Evolutionary conservation across 2,329 filamentous ascomycete genomes (phyloP), one percentile per base, ranked within the genome.

Genomic region (Waltergamsia citrina): DNA sequence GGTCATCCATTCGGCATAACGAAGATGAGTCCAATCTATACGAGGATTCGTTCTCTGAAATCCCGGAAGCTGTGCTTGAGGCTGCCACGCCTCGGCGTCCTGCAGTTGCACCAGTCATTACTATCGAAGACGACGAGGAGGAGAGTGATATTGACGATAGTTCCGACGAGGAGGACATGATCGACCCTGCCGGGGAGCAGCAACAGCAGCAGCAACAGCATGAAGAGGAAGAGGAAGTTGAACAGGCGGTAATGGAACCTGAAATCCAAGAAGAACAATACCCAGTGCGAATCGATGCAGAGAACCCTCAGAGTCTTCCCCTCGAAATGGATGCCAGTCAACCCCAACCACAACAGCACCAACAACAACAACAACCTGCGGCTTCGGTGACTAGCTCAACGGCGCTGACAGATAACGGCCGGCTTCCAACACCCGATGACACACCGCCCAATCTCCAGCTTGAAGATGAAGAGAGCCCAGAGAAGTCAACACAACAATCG

Each of bases 31-130:
- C 53, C 3, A 52, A 50, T 25, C 32, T 50, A 19, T 69, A 72
- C 29, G 67, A 74, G 2, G 71, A 75, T 40, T 72, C 69, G 0
- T 76, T 75, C 42, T 75, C 71, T 0, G 68, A 72, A 33, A 70
- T 75, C 12, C 69, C 71, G 1, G 62, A 69, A 12, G 59, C 51
- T 4, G 53, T 73, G 3, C 59, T 75, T 4, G 59, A 57, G 11
- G 67, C 67, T 19, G 71, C 67, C 5, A 70, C 62, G 2, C 69
- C 63, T 2, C 51, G 48, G 19, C 59, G 46, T 12, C 40, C 47
- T 3, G 31, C 33, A 17, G 31, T 33, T 11, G 30, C 39, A 9
- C 22, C 9, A 29, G 32, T 25, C 7, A 7, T 31, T n/a, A 12
- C 16, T 7, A 31, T 31, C 4, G 29, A 33, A n/a, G 38, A 34